A percentile compares a stretch with the other conserved stretches of the same genome.
Evolutionary conservation across 2,329 filamentous ascomycete species (phyloP).

Genomic region (Neofusicoccum parvum): DNA sequence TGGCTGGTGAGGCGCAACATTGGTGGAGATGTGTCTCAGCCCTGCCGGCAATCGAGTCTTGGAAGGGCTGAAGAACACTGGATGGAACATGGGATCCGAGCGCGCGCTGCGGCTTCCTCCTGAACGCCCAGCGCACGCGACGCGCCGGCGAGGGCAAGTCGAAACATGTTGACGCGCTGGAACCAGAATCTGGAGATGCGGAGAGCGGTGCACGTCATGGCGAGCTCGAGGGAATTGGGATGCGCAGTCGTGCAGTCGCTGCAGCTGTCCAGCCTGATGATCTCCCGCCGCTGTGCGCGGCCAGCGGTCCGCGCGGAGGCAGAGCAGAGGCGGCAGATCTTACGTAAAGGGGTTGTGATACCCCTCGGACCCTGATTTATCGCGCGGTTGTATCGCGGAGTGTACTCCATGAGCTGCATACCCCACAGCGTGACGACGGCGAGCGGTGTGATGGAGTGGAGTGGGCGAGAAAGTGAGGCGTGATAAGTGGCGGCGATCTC

Average conservation of each 20-base stretch:
- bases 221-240: neutral
- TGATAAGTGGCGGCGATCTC: neutral
- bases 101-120: neutral
- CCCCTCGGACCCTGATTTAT: slow-evolving; percentile 15
- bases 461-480: neutral
- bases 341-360: slow-evolving; percentile 14
- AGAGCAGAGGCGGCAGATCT: slow-evolving; percentile 5
- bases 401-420: neutral
- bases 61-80: neutral
- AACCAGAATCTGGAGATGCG: slow-evolving; percentile 7
- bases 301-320: slow-evolving; percentile 3
- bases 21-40: slow-evolving; percentile 19
- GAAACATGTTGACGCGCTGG: neutral
- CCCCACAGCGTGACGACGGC: slow-evolving; percentile 5
- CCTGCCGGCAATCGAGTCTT: slow-evolving; percentile 5
- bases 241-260: neutral
- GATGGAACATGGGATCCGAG: neutral
- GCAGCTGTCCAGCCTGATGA: neutral
- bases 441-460: neutral
- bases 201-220: slow-evolving; percentile 11
- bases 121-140: neutral
- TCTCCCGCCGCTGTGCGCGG: slow-evolving; percentile 9
- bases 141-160: neutral
- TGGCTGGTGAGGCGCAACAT: neutral
- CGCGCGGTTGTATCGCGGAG: slow-evolving; percentile 8